Evolutionary conservation across 148 eudicot genomes (phyloP), one percentile per base, ranked within the genome.

Genomic region (Chenopodium quinoa): DNA sequence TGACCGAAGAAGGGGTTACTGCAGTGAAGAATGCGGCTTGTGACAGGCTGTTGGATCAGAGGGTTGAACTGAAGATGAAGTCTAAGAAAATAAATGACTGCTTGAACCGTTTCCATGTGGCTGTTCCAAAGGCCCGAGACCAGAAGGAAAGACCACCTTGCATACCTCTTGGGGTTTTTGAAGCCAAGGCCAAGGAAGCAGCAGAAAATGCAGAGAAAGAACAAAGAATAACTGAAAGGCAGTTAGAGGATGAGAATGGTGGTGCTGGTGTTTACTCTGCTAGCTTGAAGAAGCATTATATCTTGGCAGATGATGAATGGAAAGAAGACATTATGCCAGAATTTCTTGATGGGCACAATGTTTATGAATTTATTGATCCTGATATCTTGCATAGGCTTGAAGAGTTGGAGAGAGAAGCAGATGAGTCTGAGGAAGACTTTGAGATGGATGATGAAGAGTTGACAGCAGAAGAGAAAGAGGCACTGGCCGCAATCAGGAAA

Each of bases 261-360:
- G 98, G 98, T 60, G 98, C 98, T 9, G 98, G 98, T 87, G 98
- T 95, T 8, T 95, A 95, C 81, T 92, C 97, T 54, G 95, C 97
- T 48, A 92, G 90, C 87, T 86, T 95, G 88, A 93, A 82, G 86
- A 95, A 95, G 85, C 91, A 90, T 79, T 93, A 95, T 46, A 80
- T 95, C 47, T 83, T 95, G 66, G 98, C 96, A 16, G 37, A 93
- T 63, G 94, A 93, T 27, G 98, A 93, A 65, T 95, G 98, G 98
- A 95, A 95, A 80, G 90, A 88, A 82, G 98, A 95, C 80, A 82
- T 86, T 78, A 91, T 95, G 85, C 96, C 98, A 9, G 98, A 95
- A 84, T 90, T 95, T 60, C 86, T 93, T 16, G 93, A 95, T 54
- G 98, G 98, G 75, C 98, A 95, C 86, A 95, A 95, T 75, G 94